Percentiles rank a stretch among this genome's conserved stretches.
Evolutionary conservation across 192 early-diverging fungal species (phyloP).

Genomic region (Jimgerdemannia flammicorona): DNA sequence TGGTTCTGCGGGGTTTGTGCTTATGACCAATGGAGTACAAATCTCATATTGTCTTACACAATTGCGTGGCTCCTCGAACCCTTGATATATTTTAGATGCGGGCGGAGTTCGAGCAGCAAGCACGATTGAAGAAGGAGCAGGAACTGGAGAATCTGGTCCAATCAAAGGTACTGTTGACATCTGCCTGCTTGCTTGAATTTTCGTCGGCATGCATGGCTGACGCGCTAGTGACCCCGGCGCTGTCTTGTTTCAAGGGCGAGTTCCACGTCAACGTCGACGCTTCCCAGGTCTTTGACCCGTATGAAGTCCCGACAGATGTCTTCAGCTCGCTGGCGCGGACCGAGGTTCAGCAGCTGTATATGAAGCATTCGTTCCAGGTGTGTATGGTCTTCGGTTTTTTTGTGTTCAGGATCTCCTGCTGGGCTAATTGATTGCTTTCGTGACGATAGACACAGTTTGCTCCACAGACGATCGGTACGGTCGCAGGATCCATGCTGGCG

Average conservation of each 20-base stretch:
- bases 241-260: constrained; percentile 30
- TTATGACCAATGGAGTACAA: background rate
- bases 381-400: background rate
- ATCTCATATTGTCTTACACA: background rate
- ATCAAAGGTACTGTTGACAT: constrained; percentile 37
- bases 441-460: constrained; percentile 48
- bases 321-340: constrained; percentile 27
- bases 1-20: background rate
- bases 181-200: background rate
- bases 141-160: constrained; percentile 63
- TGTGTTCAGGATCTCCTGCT: too few relatives aligned
- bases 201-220: too few relatives aligned
- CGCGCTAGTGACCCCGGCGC: background rate
- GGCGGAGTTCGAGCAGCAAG: constrained; percentile 61
- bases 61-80: background rate
- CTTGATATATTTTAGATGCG: constrained; percentile 38
- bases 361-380: constrained; percentile 66
- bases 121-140: constrained; percentile 51
- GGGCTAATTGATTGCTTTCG: background rate
- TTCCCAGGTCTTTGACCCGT: constrained; percentile 43
- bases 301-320: constrained; percentile 32
- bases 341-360: constrained; percentile 44
- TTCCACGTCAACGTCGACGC: constrained; percentile 49
- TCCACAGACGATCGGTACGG: constrained; percentile 38
- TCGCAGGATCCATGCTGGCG: constrained; percentile 62